Evolutionary conservation across 2,329 filamentous ascomycete species (phyloP).

Genomic region (Cladosporium phlei): DNA sequence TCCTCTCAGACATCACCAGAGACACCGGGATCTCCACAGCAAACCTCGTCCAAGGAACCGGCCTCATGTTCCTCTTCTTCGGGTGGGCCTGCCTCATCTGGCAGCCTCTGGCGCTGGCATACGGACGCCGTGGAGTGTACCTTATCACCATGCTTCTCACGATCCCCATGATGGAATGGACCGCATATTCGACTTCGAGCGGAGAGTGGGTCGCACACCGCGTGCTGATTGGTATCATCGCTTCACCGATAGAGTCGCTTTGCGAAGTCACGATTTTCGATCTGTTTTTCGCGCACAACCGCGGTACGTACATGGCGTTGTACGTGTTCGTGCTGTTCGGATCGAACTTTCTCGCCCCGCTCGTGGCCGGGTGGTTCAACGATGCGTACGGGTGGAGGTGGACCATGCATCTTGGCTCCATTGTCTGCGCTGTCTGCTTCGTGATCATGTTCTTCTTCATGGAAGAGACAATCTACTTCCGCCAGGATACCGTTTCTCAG

Average conservation of each 20-base stretch:
- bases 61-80: slow-evolving; percentile 28
- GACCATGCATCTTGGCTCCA: slow-evolving; percentile 49
- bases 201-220: slow-evolving; percentile 46
- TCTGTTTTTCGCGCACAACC: slow-evolving; percentile 28
- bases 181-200: slow-evolving; percentile 39
- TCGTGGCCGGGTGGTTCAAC: slow-evolving; percentile 48
- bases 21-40: slow-evolving; percentile 43
- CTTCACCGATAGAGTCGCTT: slow-evolving; percentile 47
- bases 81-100: slow-evolving; percentile 46
- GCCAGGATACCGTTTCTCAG: slow-evolving; percentile 25
- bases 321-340: slow-evolving; percentile 25
- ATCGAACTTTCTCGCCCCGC: slow-evolving; percentile 31
- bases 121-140: slow-evolving; percentile 47
- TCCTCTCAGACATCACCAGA: slow-evolving; percentile 44
- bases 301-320: slow-evolving; percentile 25
- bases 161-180: slow-evolving; percentile 41
- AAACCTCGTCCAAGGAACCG: slow-evolving; percentile 31
- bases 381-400: slow-evolving; percentile 48
- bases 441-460: slow-evolving; percentile 56
- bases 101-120: slow-evolving; percentile 50
- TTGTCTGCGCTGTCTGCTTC: slow-evolving; percentile 46
- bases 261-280: slow-evolving; percentile 33
- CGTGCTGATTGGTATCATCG: slow-evolving; percentile 45
- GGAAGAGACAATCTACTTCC: slow-evolving; percentile 55
- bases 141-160: slow-evolving; percentile 39